Conservation (phyloP, 495 filamentous ascomycete species). For the Xylona heveae region DNA sequence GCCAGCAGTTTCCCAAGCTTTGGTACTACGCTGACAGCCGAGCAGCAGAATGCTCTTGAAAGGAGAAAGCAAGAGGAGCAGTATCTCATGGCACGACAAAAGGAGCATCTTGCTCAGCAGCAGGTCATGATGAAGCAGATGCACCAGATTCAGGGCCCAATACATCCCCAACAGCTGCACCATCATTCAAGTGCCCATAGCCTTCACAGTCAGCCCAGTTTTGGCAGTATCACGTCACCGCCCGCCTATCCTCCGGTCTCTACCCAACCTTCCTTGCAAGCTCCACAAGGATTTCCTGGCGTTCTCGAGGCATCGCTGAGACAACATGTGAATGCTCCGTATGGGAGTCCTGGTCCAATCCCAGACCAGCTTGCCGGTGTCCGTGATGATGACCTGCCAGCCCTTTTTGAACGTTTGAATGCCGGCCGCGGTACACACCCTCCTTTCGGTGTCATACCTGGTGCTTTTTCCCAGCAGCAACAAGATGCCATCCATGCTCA, state of each 20-base stretch:
- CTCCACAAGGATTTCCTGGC: constrained; percentile 30
- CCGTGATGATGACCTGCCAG: constrained; percentile 37
- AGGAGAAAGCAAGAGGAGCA: constrained; percentile 95
- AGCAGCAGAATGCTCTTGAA: constrained; percentile 93
- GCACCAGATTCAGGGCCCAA: constrained; percentile 32
- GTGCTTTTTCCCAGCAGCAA: constrained; percentile 29
- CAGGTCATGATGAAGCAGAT: constrained; percentile 60
- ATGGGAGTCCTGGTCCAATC: background rate
- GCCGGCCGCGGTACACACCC: constrained; percentile 28
- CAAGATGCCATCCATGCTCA: constrained; percentile 30
- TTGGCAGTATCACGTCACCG: constrained; percentile 79
- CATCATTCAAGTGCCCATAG: constrained; percentile 91
- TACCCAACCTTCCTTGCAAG: constrained; percentile 43
- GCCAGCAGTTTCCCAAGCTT: constrained; percentile 89
- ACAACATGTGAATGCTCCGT: constrained; percentile 7
- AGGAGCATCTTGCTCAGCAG: constrained; percentile 78
- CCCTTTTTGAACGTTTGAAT: constrained; percentile 36
- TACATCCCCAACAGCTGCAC: constrained; percentile 41
- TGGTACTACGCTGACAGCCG: constrained; percentile 89
- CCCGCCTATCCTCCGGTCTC: constrained; percentile 52
- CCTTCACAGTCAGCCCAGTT: constrained; percentile 87
- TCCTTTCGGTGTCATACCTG: constrained; percentile 23
- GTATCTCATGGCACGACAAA: constrained; percentile 83
- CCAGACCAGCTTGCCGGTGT: constrained; percentile 22
- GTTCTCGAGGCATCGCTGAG: constrained; percentile 47